Percentiles rank a stretch among this genome's conserved stretches.
Evolutionary conservation across 805 yeast species (phyloP).

Genomic region (Sungouiella thailandica): DNA sequence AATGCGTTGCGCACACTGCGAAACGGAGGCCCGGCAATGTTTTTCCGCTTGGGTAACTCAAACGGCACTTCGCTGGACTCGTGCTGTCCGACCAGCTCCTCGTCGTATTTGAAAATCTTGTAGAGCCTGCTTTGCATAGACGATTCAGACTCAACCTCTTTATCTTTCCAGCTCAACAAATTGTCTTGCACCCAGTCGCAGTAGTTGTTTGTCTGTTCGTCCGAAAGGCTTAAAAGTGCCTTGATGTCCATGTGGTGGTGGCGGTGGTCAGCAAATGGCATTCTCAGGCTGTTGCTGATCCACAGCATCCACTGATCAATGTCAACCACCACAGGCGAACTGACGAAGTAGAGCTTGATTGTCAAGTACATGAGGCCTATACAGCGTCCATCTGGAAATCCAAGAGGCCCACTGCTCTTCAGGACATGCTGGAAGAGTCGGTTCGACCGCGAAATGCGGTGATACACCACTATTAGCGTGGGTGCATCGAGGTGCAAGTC

Average conservation of each 20-base stretch:
- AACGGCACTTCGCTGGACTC: not conserved
- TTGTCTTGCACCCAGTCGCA: slow-evolving; percentile 45
- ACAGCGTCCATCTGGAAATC: slow-evolving; percentile 35
- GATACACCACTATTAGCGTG: slow-evolving; percentile 37
- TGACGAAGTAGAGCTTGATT: slow-evolving; percentile 24
- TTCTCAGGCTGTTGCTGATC: slow-evolving; percentile 7
- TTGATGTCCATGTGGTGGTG: slow-evolving; percentile 11
- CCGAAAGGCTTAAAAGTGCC: slow-evolving; percentile 45
- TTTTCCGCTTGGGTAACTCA: not conserved
- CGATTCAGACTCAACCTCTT: slow-evolving; percentile 15
- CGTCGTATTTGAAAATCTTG: slow-evolving; percentile 24
- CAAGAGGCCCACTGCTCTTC: slow-evolving; percentile 4
- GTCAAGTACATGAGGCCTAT: slow-evolving; percentile 27
- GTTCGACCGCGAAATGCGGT: slow-evolving; percentile 11
- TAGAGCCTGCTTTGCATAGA: slow-evolving; percentile 27
- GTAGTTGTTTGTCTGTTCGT: slow-evolving; percentile 41
- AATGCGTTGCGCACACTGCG: not conserved
- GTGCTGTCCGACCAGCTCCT: not conserved
- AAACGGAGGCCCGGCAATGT: not conserved
- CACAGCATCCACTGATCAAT: slow-evolving; percentile 18
- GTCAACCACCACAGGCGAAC: slow-evolving; percentile 7
- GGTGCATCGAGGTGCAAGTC: slow-evolving; percentile 45
- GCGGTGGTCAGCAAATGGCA: slow-evolving; percentile 8
- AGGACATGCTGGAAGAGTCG: not conserved
- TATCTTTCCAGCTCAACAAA: slow-evolving; percentile 19